phyloP scores from a whole-genome alignment of 805 yeast genomes.

The Candida suzukii region DNA sequence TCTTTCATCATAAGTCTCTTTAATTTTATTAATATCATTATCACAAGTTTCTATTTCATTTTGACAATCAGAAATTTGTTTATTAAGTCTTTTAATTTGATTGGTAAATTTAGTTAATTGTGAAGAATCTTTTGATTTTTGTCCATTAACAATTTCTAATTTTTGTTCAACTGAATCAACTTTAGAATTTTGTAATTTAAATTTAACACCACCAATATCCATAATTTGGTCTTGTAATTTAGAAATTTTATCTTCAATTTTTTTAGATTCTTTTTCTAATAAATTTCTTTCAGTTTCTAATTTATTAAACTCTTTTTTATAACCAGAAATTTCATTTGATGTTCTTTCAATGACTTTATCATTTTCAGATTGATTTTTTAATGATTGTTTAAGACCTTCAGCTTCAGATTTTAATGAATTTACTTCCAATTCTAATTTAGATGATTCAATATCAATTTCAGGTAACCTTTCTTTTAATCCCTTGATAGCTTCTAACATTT shows the following conservation, averaged over 20 bases:
- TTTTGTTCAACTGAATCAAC: slow-evolving; percentile 70
- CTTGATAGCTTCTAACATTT: slow-evolving; percentile 54
- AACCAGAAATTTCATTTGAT: slow-evolving; percentile 8
- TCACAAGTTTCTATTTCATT: slow-evolving; percentile 35
- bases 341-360: slow-evolving; percentile 3
- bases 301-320: slow-evolving; percentile 29
- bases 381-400: too few relatives aligned
- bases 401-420: slow-evolving; percentile 38
- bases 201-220: slow-evolving; percentile 85
- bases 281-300: slow-evolving; percentile 21
- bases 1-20: slow-evolving; percentile 20
- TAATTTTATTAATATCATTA: slow-evolving; percentile 28
- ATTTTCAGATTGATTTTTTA: slow-evolving; percentile 28
- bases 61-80: slow-evolving; percentile 38
- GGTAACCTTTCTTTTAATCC: slow-evolving; percentile 63
- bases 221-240: slow-evolving; percentile 68
- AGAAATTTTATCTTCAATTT: slow-evolving; percentile 48
- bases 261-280: slow-evolving; percentile 48
- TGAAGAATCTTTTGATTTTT: slow-evolving; percentile 49
- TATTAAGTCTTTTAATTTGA: slow-evolving; percentile 50
- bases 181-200: slow-evolving; percentile 71
- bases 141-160: slow-evolving; percentile 51
- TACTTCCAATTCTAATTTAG: slow-evolving; percentile 50
- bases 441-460: slow-evolving; percentile 52
- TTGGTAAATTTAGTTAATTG: slow-evolving; percentile 54